Base-by-base conservation (phyloP, 2,329 filamentous ascomycete genomes). In the Fusarium vanettenii region DNA sequence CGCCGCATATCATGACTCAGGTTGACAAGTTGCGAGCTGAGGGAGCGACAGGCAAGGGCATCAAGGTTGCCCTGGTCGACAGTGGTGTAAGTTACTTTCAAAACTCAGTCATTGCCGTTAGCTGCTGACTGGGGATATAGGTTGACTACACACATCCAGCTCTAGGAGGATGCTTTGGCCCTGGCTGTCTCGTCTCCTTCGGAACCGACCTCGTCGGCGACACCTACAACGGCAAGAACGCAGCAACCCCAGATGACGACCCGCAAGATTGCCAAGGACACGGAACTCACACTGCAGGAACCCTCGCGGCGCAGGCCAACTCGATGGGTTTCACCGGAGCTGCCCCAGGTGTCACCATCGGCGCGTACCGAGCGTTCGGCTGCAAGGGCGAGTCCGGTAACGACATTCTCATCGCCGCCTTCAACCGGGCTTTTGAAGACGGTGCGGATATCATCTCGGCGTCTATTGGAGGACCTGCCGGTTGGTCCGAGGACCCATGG, bases 61-160 rank as follows among this genome's bases (percentile, higher is more conserved):
- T 89, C 80, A 88, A 87, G 71, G 82, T 90, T 78, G 89, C 82
- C 45, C 81, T 90, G 14, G 83, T 90, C 31, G 89, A 90, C 77
- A 88, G 85, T 25, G 88, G 88, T 77, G 87, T 88, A 84, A 81
- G 87, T 84, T 33, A 18, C 10, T 6, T 6, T 18, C 14, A 1
- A 11, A 14, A 14, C n/a, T 7, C 6, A 5, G 5, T 3, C 1
- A n/a, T 25, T 16, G 5, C 3, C 2, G 0, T 16, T 4, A 25
- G 10, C 68, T 74, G 10, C 68, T 74, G 16, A 74, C 55, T 11
- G 3, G 25, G 20, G 0, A 1, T 25, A 2, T 50, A 88, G 87
- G 82, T 91, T 57, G 91, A 93, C 78, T 92, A 92, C 77, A 86
- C 83, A 1, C 91, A 93, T 76, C 89, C 90, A 2, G 89, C 89